Conservation (phyloP, 2,329 filamentous ascomycete genomes). For the Diplocarpon rosae region DNA sequence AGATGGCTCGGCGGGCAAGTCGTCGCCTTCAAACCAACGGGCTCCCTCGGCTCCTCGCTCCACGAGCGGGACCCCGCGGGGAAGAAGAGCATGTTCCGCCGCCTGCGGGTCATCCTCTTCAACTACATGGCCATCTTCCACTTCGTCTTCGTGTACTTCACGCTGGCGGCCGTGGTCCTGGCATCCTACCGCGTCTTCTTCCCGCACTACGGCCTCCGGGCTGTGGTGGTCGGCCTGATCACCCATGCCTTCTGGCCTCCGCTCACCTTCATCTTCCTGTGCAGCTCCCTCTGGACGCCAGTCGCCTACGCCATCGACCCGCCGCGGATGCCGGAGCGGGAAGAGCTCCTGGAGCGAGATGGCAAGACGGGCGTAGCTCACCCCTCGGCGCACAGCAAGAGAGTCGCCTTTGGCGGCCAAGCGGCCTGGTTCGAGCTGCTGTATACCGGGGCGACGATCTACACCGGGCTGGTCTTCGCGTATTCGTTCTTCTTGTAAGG, state of each 20-base stretch:
- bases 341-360: conserved; percentile 45
- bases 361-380: conserved; percentile 34
- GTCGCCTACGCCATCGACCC: conserved; percentile 51
- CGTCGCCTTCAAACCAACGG: conserved; percentile 50
- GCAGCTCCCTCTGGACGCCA: conserved; percentile 35
- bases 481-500: neutral
- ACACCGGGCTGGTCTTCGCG: conserved; percentile 34
- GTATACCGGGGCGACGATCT: conserved; percentile 39
- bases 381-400: conserved; percentile 36
- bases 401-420: conserved; percentile 33
- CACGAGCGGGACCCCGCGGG: conserved; percentile 45
- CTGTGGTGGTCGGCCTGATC: conserved; percentile 34
- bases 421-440: conserved; percentile 41
- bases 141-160: conserved; percentile 30
- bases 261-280: conserved; percentile 34
- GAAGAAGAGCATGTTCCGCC: conserved; percentile 41
- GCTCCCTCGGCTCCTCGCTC: conserved; percentile 42
- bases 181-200: conserved; percentile 36
- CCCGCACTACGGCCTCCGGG: conserved; percentile 4
- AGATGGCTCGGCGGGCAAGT: conserved; percentile 47
- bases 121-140: conserved; percentile 39
- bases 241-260: conserved; percentile 54
- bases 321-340: conserved; percentile 44
- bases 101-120: conserved; percentile 42
- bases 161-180: conserved; percentile 28